Evolutionary conservation across 2,329 filamentous ascomycete species (phyloP), one percentile per base, ranked within the genome.

Genomic region (Colletotrichum echinochloae): DNA sequence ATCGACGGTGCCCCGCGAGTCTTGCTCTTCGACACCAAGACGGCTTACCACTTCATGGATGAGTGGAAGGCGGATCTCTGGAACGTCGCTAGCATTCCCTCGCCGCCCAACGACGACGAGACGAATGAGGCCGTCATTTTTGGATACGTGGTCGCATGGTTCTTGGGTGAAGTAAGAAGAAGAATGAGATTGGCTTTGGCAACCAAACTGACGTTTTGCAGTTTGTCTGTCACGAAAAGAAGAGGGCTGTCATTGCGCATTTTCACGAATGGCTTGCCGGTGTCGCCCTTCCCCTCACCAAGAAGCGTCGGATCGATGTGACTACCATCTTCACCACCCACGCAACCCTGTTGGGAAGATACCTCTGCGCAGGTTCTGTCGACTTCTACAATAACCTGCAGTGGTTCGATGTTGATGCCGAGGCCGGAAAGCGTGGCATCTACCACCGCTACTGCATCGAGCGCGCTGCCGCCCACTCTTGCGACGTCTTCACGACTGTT

Each of bases 301-400:
- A 97, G 85, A 97, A 93, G 87, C 91, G 96, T 72, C 92, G 93
- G 78, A 98, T 98, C 81, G 96, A 98, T 78, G 89, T 98, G 60
- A 98, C 96, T 23, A 98, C 96, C 75, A 98, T 98, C 80, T 98
- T 98, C 85, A 99, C 96, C 51, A 99, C 96, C 2, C 96, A 98
- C 82, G 96, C 96, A 30, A 98, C 96, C 7, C 88, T 99, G 14
- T 90, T 99, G 59, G 96, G 96, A 73, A 92, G 96, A 77, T 98
- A 99, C 79, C 92, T 98, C 59, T 98, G 96, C 80, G 96, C 96
- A 61, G 96, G 96, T 64, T 98, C 95, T 0, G 96, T 98, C 73
- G 96, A 99, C 80, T 98, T 99, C 80, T 99, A 99, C 88, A 99
- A 98, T 86, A 98, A 98, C 81, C 88, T 99, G 63, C 95, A 98